Percentiles rank a stretch among this genome's conserved stretches.
Conservation (phyloP, 2,329 filamentous ascomycete species). For the Dryadomyces sulphureus region DNA sequence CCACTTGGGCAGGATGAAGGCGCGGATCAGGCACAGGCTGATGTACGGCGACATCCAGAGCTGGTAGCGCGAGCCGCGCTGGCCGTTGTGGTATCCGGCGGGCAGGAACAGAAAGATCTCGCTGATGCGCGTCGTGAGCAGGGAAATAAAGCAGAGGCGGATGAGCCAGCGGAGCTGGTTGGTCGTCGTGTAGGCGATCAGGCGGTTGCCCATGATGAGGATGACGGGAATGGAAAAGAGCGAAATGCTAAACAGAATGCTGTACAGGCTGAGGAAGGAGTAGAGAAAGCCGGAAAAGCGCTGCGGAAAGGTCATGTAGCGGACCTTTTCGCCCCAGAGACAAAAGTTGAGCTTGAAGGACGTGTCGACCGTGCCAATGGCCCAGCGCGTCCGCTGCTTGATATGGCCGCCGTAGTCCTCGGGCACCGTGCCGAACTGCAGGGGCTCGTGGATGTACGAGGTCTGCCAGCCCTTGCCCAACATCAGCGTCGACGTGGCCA, state of each 20-base stretch:
- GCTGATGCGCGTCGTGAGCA: conserved; percentile 35
- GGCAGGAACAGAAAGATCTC: conserved; percentile 45
- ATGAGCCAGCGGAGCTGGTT: conserved; percentile 44
- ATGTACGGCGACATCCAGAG: conserved; percentile 51
- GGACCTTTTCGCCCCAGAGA: conserved; percentile 36
- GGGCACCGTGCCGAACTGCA: conserved; percentile 45
- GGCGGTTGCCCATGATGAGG: conserved; percentile 35
- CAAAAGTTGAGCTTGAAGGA: conserved; percentile 46
- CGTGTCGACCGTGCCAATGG: conserved; percentile 41
- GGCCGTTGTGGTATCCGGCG: conserved; percentile 42
- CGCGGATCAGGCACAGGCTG: conserved; percentile 39
- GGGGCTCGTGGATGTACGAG: conserved; percentile 41
- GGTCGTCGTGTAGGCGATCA: conserved; percentile 39
- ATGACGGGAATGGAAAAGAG: conserved; percentile 46
- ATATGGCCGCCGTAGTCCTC: conserved; percentile 40
- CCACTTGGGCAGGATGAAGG: conserved; percentile 43
- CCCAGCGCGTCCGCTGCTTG: conserved; percentile 43
- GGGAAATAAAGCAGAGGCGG: conserved; percentile 36
- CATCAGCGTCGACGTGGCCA: conserved; percentile 42
- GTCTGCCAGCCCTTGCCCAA: conserved; percentile 48
- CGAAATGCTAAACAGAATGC: conserved; percentile 32
- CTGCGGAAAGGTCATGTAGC: conserved; percentile 38
- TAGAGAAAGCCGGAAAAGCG: conserved; percentile 45
- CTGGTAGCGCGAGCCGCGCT: conserved; percentile 39
- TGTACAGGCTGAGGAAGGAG: conserved; percentile 38